These are phyloP conservation scores for Macrophomina phaseolina DNA, from an alignment of 2,329 filamentous ascomycete genomes.

Conservation along the genomic window DNA sequence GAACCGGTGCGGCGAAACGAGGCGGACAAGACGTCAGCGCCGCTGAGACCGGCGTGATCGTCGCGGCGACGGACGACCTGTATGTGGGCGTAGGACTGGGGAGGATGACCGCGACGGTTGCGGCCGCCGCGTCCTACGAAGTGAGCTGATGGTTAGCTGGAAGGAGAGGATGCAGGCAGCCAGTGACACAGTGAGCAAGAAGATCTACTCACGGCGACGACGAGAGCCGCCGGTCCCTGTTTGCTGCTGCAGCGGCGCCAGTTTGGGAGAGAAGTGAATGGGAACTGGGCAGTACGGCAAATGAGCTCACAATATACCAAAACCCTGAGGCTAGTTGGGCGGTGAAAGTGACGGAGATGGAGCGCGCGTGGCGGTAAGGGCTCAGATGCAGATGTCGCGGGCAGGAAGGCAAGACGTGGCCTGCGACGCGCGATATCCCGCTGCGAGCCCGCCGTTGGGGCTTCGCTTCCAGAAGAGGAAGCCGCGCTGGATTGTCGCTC, in stretches of 20 bases:
- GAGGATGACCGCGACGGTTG: conserved; percentile 29
- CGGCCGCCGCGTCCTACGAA: conserved; percentile 16
- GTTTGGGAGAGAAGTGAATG: not conserved
- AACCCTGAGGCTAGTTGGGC: not conserved
- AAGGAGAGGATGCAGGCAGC: not conserved
- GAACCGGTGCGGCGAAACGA: conserved; percentile 18
- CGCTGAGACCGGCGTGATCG: not conserved
- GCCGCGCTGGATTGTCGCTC: not conserved
- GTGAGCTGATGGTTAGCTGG: not conserved
- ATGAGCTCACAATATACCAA: not conserved
- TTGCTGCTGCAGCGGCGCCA: conserved; percentile 14
- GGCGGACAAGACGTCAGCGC: conserved; percentile 3
- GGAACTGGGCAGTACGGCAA: not conserved
- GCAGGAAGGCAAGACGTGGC: not conserved
- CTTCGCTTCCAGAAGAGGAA: not conserved
- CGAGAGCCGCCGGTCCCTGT: conserved; percentile 11
- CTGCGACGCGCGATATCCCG: not conserved
- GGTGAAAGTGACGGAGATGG: not conserved
- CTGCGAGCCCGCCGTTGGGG: not conserved
- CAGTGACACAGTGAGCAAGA: not conserved
- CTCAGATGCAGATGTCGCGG: conserved; percentile 8
- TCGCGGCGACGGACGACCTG: conserved; percentile 32
- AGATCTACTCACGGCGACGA: conserved; percentile 27
- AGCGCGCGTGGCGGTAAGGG: not conserved
- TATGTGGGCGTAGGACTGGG: conserved; percentile 33